Evolutionary conservation across 768 basidiomycete species (phyloP).

Genomic region (Lactarius hengduanensis): DNA sequence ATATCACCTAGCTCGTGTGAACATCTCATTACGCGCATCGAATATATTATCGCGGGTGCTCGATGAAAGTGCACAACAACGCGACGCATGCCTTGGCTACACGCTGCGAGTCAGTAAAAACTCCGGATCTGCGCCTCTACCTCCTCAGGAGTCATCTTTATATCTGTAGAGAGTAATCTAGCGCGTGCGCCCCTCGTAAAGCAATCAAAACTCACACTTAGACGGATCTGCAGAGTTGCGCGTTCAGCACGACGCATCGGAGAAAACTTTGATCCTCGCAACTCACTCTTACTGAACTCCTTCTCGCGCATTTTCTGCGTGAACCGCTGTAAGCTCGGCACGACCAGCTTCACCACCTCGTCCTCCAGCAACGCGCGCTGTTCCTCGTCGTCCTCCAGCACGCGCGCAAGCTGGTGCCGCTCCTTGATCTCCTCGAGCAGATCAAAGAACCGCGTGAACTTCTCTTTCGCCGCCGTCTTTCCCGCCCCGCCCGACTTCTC

Average conservation of each 20-base stretch:
- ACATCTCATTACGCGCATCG: too few relatives aligned
- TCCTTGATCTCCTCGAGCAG: slow-evolving; percentile 77
- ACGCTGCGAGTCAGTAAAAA: slow-evolving; percentile 46
- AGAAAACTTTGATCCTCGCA: slow-evolving; percentile 1
- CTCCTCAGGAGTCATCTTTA: slow-evolving; percentile 72
- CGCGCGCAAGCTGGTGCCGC: slow-evolving; percentile 63
- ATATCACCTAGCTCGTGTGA: too few relatives aligned
- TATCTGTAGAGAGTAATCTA: slow-evolving; percentile 48
- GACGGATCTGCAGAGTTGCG: slow-evolving; percentile 54
- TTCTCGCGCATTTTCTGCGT: slow-evolving; percentile 73
- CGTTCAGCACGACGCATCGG: slow-evolving; percentile 1
- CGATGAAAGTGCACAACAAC: too few relatives aligned
- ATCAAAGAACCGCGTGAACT: slow-evolving; percentile 80
- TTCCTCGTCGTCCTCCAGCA: slow-evolving; percentile 69
- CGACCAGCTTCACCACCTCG: slow-evolving; percentile 73
- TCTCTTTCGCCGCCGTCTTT: slow-evolving; percentile 72
- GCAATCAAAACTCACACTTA: slow-evolving; percentile 51
- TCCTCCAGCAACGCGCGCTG: slow-evolving; percentile 60
- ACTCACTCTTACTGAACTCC: slow-evolving; percentile 82
- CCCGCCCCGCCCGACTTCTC: slow-evolving; percentile 39
- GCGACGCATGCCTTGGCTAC: too few relatives aligned
- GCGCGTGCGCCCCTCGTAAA: not conserved
- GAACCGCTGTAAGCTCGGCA: slow-evolving; percentile 73
- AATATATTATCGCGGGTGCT: too few relatives aligned
- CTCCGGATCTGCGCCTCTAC: slow-evolving; percentile 68